Conservation (phyloP, 2,329 filamentous ascomycete species). For the Aspergillus ibericus region DNA sequence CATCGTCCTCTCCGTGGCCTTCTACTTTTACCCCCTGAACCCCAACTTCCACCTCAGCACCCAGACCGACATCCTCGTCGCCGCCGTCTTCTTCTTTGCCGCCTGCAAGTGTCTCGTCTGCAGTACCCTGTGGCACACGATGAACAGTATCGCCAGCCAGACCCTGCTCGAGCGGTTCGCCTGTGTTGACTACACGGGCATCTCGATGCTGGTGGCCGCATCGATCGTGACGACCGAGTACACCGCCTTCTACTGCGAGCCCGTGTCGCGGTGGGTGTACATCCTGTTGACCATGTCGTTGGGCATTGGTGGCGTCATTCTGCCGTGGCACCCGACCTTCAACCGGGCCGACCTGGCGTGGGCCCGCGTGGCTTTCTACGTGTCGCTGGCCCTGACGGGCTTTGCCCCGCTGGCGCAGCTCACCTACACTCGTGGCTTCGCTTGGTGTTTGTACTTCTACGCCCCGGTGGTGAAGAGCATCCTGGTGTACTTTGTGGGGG, state of each 20-base stretch:
- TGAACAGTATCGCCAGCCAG: slow-evolving; percentile 93
- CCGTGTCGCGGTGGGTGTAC: slow-evolving; percentile 79
- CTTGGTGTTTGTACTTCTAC: slow-evolving; percentile 87
- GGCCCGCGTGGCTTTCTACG: slow-evolving; percentile 88
- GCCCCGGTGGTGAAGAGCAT: slow-evolving; percentile 82
- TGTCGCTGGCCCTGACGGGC: slow-evolving; percentile 81
- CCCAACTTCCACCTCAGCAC: slow-evolving; percentile 83
- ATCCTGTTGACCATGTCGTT: slow-evolving; percentile 78
- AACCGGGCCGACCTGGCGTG: slow-evolving; percentile 91
- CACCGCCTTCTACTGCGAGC: slow-evolving; percentile 98
- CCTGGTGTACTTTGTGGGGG: slow-evolving; percentile 80
- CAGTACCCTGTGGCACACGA: slow-evolving; percentile 97
- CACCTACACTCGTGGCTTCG: slow-evolving; percentile 70
- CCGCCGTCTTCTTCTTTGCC: slow-evolving; percentile 92
- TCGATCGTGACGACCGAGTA: slow-evolving; percentile 99
- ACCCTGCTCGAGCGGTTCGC: slow-evolving; percentile 90
- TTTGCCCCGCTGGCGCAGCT: slow-evolving; percentile 88
- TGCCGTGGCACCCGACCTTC: slow-evolving; percentile 95
- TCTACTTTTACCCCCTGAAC: slow-evolving; percentile 92
- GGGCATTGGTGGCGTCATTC: slow-evolving; percentile 81
- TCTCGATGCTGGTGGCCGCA: slow-evolving; percentile 85
- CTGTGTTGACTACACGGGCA: slow-evolving; percentile 97
- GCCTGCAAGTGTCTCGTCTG: slow-evolving; percentile 93
- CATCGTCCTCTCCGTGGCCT: slow-evolving; percentile 81
- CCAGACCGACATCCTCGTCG: slow-evolving; percentile 85